Conservation (phyloP, 257 asterid species). For the Solanum pinnatisectum region DNA sequence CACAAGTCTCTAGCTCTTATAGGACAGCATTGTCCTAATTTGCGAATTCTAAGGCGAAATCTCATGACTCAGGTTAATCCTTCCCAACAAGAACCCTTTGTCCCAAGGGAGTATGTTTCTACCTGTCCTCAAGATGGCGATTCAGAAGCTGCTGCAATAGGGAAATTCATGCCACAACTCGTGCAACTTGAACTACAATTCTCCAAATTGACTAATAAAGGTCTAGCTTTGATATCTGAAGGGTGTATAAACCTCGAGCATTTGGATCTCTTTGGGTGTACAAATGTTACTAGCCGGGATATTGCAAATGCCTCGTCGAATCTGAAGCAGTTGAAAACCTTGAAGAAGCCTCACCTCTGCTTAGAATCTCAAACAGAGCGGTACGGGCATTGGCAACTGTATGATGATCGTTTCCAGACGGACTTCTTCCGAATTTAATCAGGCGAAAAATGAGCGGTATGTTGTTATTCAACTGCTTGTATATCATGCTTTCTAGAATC, state of each 20-base stretch:
- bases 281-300: constrained; percentile 55
- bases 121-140: constrained; percentile 84
- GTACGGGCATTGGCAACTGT: constrained; percentile 77
- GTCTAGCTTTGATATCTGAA: constrained; percentile 54
- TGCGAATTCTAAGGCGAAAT: constrained; percentile 42
- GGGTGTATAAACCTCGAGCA: constrained; percentile 58
- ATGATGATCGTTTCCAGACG: constrained; percentile 76
- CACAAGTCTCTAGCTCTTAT: constrained; percentile 45
- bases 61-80: constrained; percentile 73
- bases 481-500: background rate
- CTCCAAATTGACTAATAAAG: constrained; percentile 54
- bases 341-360: constrained; percentile 62
- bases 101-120: constrained; percentile 55
- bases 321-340: constrained; percentile 47
- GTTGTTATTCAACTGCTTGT: background rate
- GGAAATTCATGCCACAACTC: constrained; percentile 58
- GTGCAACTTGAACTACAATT: constrained; percentile 61
- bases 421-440: constrained; percentile 70
- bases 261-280: constrained; percentile 67
- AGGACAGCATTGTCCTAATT: constrained; percentile 43
- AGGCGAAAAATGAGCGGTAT: background rate
- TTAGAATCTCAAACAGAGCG: constrained; percentile 42
- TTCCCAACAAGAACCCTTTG: constrained; percentile 44
- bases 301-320: constrained; percentile 32
- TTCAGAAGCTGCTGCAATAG: constrained; percentile 70